Evolutionary conservation across 805 yeast species (phyloP), one percentile per base, ranked within the genome.

Genomic region (Yueomyces sinensis): DNA sequence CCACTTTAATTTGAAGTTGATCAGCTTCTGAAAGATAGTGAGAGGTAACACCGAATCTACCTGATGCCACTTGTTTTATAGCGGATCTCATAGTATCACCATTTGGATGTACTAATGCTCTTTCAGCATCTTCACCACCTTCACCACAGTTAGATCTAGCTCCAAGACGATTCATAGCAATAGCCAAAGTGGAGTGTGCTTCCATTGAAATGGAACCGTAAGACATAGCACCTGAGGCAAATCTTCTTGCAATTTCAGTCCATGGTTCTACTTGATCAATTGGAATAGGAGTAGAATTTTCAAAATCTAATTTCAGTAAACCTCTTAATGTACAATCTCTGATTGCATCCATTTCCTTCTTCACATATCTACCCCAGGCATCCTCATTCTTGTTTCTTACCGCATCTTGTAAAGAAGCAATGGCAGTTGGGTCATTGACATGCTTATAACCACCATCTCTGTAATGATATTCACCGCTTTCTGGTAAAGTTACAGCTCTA

Each of bases 51-150:
- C 98, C 98, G 52, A 89, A 89, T 62, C 98, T 74, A 47, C 96
- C 96, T 31, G 95, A 84, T 13, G 98, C 98, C 58, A 89, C 81
- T 64, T 89, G 98, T 65, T 89, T 89, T 58, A 89, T 89, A 18
- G 97, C 84, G n/a, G 97, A 87, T 61, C 97, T 75, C 95, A 89
- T 91, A 7, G 97, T 84, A 58, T 91, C 97, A 52, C 97, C 97
- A 48, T 82, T 82, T 33, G 72, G 78, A 41, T 72, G 70, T 16
- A 79, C 80, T 34, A 70, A 65, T 5, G 95, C 82, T 49, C 96
- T 72, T 54, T 87, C 95, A 32, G 91, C 74, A 54, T 89, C 97
- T 62, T 89, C 98, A 68, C 98, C 98, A 68, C 98, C 98, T 68
- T 89, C 98, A 66, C 98, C 98, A 41, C 97, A 87, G 60, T 89